Evolutionary conservation across 768 basidiomycete species (phyloP), one percentile per base, ranked within the genome.

Genomic region (Mycena leptocephala): DNA sequence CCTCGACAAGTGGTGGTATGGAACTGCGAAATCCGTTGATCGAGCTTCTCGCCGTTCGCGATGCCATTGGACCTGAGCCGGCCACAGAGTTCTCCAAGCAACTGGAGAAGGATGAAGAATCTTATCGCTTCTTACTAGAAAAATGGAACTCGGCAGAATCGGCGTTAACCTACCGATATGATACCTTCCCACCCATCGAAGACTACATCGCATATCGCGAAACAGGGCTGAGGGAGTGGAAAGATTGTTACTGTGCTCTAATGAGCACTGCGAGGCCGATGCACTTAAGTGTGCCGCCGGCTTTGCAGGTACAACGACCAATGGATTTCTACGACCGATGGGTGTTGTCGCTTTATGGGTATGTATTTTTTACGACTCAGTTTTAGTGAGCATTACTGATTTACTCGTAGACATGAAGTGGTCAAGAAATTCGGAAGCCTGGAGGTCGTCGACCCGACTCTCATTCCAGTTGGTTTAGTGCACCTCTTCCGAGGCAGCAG

Each of bases 381-480:
- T 39, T 28, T 39, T 10, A 13, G 11, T 2, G 3, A 3, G 32
- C 43, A 10, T 3, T 4, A 16, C 24, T 41, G 22, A 58, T 39
- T 39, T 63, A 2, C 46, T 62, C 2, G 32, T 30, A 62, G 59
- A 22, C 67, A 79, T n/a, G 78, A 82, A 70, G 56, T 82, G 28
- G 33, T 76, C 22, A 74, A 76, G 20, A 63, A 76, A 18, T 82
- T 82, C 48, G 80, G 81, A 16, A 71, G 70, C 26, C 70, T 79
- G 20, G 74, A 78, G 39, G 65, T 74, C 8, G 80, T 82, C 7
- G 79, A 80, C 16, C 74, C 80, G 35, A 74, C 51, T 5, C 70
- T 81, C 26, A 80, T 82, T 24, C 80, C 80, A 24, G 79, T 82
- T 20, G 80, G 81, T 16, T 65, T 82, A 41, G 67, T 78, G 20